Base-by-base conservation (phyloP, 306 rosid species). In the Vigna trinervia region DNA sequence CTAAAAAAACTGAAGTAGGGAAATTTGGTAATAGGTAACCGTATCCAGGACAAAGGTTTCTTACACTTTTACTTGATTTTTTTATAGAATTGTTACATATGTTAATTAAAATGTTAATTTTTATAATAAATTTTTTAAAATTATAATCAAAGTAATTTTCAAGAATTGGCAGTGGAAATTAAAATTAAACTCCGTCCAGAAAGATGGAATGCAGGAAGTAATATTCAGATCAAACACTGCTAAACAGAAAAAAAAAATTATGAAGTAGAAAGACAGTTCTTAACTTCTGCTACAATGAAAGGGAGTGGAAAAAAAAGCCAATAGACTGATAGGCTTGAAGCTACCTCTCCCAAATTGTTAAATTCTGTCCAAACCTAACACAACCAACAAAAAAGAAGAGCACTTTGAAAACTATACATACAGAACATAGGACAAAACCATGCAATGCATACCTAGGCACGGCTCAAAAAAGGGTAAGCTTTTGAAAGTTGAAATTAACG, bases 341-440 rank as follows among this genome's bases (percentile, higher is more conserved):
- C 69, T 71, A 77, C 54, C 64, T 60, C 73, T 46, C 36, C 81
- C 62, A 57, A 69, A 45, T 69, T 30, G 61, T 77, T 15, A 54
- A 66, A 12, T 34, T 56, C 57, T 52, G 59, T 69, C 11, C 19
- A 45, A 56, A 39, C 13, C 64, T 22, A 32, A 51, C 62, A 52
- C 73, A 72, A 30, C 53, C 61, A 41, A 64, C 9, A 43, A 63
- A 72, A 62, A 28, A 64, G 0, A 63, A 19, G 5, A 54, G 4
- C n/a, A 61, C 56, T 50, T 26, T 22, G 15, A 12, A 69, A n/a
- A 47, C 0, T 32, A 17, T 1, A 41, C 73, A 12, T 28, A 65
- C 5, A 39, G 9, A 78, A 12, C 66, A 68, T 46, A 67, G 19
- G 64, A 80, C 8, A 82, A 82, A 77, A 74, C 78, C 69, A 64